Evolutionary conservation across 164 flowering plant genomes (phyloP), one percentile per base, ranked within the genome.

Genomic region (Tetrastigma voinierianum): DNA sequence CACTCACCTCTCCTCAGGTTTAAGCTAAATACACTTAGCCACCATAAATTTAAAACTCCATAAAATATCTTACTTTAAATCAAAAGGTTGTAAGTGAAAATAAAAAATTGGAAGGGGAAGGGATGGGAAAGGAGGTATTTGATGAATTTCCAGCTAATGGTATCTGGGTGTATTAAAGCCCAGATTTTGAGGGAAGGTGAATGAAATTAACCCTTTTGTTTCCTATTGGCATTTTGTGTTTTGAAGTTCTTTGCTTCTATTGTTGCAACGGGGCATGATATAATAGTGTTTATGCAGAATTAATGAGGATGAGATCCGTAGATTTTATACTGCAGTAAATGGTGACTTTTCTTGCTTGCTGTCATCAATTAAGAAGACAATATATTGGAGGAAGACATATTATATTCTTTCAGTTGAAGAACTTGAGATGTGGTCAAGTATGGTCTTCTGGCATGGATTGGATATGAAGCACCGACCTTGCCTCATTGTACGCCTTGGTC

Each of bases 371-470:
- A 90, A 89, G 79, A 90, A 82, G 78, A 92, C 99, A 46, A 85
- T 95, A 23, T 84, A 70, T 14, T 92, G 99, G 99, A 90, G 99
- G 80, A 89, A 90, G 71, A 87, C 83, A 1, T 95, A 86, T 68
- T 49, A 71, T 65, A 81, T 95, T 65, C 91, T 92, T 72, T 82
- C 98, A 0, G 76, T 19, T 68, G 71, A 83, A 66, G 95, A 92
- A 74, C 94, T 95, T 53, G 84, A 86, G 70, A 46, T 58, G 68
- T 92, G 99, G 97, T 85, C 96, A 60, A 72, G 82, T 68, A 65
- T 88, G 79, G 65, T 92, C 40, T 90, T 89, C 64, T 95, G 97
- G 98, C 97, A 91, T 84, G 97, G 96, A 57, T 79, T 61, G 74
- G 98, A 95, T 80, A 65, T 78, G 66, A 76, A 79, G 71, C 67